Evolutionary conservation across 2,329 filamentous ascomycete species (phyloP).

Genomic region (Penicillium sp.): DNA sequence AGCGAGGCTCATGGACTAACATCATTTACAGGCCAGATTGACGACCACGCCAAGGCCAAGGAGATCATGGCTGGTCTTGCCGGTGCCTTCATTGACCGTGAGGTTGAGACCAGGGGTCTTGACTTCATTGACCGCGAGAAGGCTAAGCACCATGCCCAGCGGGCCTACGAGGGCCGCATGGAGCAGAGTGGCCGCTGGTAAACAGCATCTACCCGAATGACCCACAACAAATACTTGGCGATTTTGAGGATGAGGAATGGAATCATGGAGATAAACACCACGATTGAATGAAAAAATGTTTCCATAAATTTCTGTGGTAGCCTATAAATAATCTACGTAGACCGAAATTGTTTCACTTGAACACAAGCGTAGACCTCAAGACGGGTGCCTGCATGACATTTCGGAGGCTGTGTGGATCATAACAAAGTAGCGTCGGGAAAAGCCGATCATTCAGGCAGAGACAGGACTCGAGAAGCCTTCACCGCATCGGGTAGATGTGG

Average conservation of each 20-base stretch:
- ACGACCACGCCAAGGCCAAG: constrained; percentile 72
- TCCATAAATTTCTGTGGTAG: neutral
- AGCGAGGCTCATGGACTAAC: neutral
- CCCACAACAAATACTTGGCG: neutral
- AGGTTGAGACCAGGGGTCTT: constrained; percentile 67
- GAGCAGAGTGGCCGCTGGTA: constrained; percentile 10
- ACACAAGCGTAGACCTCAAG: neutral
- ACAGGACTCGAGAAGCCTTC: neutral
- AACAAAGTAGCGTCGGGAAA: neutral
- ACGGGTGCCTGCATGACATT: neutral
- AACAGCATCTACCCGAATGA: neutral
- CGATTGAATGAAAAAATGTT: neutral
- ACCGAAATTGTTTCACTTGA: neutral
- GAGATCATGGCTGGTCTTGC: constrained; percentile 73
- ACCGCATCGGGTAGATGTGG: no score
- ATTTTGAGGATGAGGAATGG: neutral
- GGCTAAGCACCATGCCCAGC: constrained; percentile 58
- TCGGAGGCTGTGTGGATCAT: neutral
- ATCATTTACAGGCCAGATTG: constrained; percentile 60
- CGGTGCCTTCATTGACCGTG: constrained; percentile 75
- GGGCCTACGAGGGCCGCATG: constrained; percentile 6
- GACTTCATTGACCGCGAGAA: constrained; percentile 60
- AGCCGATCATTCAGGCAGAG: neutral
- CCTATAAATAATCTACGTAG: neutral
- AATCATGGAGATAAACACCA: neutral